Percentiles rank a stretch among this genome's conserved stretches.
These are phyloP conservation scores for Betula pendula DNA, from an alignment of 306 rosid species.

Conservation along the genomic window DNA sequence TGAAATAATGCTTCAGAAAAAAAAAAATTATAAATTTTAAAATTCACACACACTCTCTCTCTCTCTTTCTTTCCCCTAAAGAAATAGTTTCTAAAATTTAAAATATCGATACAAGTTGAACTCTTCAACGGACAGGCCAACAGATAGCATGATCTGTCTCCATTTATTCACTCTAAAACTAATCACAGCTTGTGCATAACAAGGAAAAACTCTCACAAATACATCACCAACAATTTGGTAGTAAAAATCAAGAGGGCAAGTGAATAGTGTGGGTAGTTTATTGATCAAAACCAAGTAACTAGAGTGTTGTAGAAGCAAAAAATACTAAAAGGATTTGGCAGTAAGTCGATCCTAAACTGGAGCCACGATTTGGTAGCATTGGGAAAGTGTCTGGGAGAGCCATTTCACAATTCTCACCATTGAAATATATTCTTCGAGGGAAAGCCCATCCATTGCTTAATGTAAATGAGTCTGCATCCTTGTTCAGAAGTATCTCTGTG, in stretches of 20 bases:
- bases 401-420: slow-evolving; percentile 75
- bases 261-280: neutral
- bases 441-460: slow-evolving; percentile 71
- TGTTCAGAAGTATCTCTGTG: slow-evolving; percentile 59
- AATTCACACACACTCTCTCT: too few relatives aligned
- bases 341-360: slow-evolving; percentile 15
- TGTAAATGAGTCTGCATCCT: slow-evolving; percentile 58
- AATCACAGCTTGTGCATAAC: neutral
- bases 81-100: too few relatives aligned
- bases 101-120: too few relatives aligned
- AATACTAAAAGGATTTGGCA: slow-evolving; percentile 13
- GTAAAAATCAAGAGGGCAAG: neutral
- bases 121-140: too few relatives aligned
- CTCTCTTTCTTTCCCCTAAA: too few relatives aligned
- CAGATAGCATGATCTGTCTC: too few relatives aligned
- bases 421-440: slow-evolving; percentile 78
- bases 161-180: too few relatives aligned
- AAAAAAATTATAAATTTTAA: too few relatives aligned
- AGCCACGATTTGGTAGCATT: slow-evolving; percentile 53
- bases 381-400: slow-evolving; percentile 68
- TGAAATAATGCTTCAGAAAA: neutral
- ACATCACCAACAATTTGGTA: neutral
- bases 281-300: slow-evolving; percentile 14
- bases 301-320: slow-evolving; percentile 9
- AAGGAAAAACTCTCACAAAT: neutral